Evolutionary conservation across 2,329 filamentous ascomycete species (phyloP), one percentile per base, ranked within the genome.

Genomic region (Ophiostoma novo-ulmi): DNA sequence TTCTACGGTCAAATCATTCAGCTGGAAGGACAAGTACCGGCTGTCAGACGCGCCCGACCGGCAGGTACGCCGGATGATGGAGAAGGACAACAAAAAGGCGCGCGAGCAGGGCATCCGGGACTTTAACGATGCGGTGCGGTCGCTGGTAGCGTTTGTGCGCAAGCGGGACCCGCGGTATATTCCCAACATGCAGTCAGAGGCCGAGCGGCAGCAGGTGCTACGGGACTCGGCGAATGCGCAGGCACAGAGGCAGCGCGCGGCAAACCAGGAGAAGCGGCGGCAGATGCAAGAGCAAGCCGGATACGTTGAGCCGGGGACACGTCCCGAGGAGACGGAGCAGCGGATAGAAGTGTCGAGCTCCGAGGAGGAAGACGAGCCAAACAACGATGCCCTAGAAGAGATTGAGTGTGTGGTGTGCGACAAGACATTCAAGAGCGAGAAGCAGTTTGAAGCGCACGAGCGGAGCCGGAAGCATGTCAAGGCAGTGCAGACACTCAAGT

Each of bases 401-500:
- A 86, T 92, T 69, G 89, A 89, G 75, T 98, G 95, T 77, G 86
- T 90, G 2, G 86, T 88, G 5, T 98, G 95, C 79, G 86, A 88
- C 74, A 92, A 91, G 74, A 85, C 81, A 0, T 99, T 98, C 80
- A 87, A 97, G 80, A 98, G 94, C 76, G 91, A 97, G 77, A 93
- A 93, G 74, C 94, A 98, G 77, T 93, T 91, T 72, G 89, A 96
- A 76, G 90, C 91, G 3, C 95, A 99, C 76, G 94, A 97, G 81
- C 93, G 91, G 81, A 98, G 94, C 83, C 99, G 97, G 79, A 99
- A 98, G 80, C 95, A 99, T 76, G 80, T 89, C 73, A 98, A 97
- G 78, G 90, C 93, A 2, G 85, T 97, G 7, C 89, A 94, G 74
- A 87, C 93, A 72, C 80, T 99, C 55, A 88, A 88, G 76, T 85